Conservation (phyloP, 2,329 filamentous ascomycete genomes). For the Epichloe aotearoae region DNA sequence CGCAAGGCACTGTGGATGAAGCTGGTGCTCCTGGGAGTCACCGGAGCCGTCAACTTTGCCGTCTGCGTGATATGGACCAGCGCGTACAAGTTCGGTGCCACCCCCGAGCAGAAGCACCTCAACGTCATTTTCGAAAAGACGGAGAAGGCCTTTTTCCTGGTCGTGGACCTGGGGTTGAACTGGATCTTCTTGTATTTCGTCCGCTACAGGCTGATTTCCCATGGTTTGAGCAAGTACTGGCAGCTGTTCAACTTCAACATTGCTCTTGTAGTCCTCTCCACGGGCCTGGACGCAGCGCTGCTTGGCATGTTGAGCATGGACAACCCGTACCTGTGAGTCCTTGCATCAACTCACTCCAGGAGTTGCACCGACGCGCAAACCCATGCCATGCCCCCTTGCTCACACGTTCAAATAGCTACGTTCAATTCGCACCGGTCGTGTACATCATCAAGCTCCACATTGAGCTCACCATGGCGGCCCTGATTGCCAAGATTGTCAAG, state of each 20-base stretch:
- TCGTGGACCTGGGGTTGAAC: slow-evolving; percentile 35
- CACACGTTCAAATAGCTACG: slow-evolving; percentile 14
- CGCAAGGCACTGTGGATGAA: slow-evolving; percentile 21
- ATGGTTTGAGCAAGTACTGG: slow-evolving; percentile 36
- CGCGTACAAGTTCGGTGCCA: slow-evolving; percentile 14
- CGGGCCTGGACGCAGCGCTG: slow-evolving; percentile 29
- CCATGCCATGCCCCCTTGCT: not conserved
- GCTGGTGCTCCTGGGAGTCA: slow-evolving; percentile 20
- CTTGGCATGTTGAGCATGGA: slow-evolving; percentile 13
- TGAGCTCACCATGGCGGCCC: slow-evolving; percentile 37
- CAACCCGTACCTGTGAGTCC: slow-evolving; percentile 1
- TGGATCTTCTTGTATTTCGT: slow-evolving; percentile 34
- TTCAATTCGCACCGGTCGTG: slow-evolving; percentile 37
- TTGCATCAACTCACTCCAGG: too few species aligned
- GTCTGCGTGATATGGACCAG: slow-evolving; percentile 29
- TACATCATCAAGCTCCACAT: slow-evolving; percentile 41
- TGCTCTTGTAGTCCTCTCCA: slow-evolving; percentile 32
- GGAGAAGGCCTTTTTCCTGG: slow-evolving; percentile 33
- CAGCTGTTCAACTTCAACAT: slow-evolving; percentile 35
- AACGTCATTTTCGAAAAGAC: slow-evolving; percentile 14
- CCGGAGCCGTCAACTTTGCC: slow-evolving; percentile 23
- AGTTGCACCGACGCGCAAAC: too few species aligned
- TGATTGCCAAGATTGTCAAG: slow-evolving; percentile 29
- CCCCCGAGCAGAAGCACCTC: slow-evolving; percentile 2
- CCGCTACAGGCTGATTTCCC: slow-evolving; percentile 30